Percentiles rank a stretch among this genome's conserved stretches.
Evolutionary conservation across 768 basidiomycete species (phyloP).

Genomic region (Fistulinella prunicolor): DNA sequence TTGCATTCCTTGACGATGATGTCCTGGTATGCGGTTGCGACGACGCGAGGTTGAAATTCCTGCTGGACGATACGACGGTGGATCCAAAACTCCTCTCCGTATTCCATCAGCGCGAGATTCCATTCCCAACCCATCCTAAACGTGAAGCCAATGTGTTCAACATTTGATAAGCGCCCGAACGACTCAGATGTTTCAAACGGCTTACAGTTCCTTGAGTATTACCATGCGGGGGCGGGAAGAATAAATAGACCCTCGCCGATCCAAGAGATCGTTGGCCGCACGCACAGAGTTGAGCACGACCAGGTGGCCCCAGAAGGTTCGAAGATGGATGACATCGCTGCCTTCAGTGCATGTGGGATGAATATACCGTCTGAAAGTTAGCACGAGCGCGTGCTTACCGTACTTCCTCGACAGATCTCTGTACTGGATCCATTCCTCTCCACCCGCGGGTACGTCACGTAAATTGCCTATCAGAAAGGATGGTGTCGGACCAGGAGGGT

Average conservation of each 20-base stretch:
- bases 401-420: constrained; percentile 34
- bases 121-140: constrained; percentile 1
- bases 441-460: constrained; percentile 49
- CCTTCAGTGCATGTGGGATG: not conserved
- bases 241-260: constrained; percentile 49
- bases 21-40: not conserved
- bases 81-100: not conserved
- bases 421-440: constrained; percentile 45
- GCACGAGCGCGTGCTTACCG: constrained; percentile 33
- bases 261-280: constrained; percentile 46
- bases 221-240: constrained; percentile 23
- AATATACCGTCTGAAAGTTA: not conserved
- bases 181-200: not conserved
- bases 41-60: not conserved
- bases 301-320: constrained; percentile 42
- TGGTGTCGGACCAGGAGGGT: constrained; percentile 2
- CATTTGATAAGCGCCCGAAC: not conserved
- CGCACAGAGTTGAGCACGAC: constrained; percentile 47
- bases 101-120: not conserved
- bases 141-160: not conserved
- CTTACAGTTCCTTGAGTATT: constrained; percentile 2
- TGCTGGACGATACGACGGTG: not conserved
- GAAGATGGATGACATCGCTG: not conserved
- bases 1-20: not conserved
- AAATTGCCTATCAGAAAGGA: constrained; percentile 48